Base-by-base conservation (phyloP, 441 rosid genomes). In the Biscutella auriculata region DNA sequence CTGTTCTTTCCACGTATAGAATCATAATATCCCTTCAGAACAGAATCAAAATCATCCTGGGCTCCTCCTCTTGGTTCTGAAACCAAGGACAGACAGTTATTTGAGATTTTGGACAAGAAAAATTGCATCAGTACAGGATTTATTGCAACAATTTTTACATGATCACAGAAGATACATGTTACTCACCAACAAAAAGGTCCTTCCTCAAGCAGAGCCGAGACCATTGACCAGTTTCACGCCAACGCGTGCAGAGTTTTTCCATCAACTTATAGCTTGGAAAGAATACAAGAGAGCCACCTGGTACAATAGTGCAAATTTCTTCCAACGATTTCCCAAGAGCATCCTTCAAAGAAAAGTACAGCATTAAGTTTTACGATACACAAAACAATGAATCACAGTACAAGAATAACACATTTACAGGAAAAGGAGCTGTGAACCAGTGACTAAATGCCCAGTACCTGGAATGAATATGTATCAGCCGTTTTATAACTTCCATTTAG, bases 141-240 rank as follows among this genome's bases (percentile, higher is more conserved):
- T 29, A 12, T 11, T 12, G 47, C 62, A 65, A 49, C 51, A 41
- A 8, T 5, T 23, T 53, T 10, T 37, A 48, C 15, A 44, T n/a
- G 58, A 54, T 26, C 26, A 25, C 7, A 15, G 43, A 44, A 60
- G 21, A 39, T 23, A 28, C 30, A 30, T 34, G 50, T 53, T 48
- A 14, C 79, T 71, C 67, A 94, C 99, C 99, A 45, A 81, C 79
- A 77, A 79, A 89, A 25, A 85, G 70, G 37, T 82, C 46, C 71
- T 87, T 94, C 62, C 61, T 72, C 39, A 81, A 83, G 77, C 81
- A 77, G 46, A 94, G 77, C 57, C 65, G 80, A 17, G 79, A 76
- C 99, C 96, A 94, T 78, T 85, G 97, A 33, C 94, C 95, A 63
- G 99, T 89, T 79, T 79, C 79, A 30, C 57, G 91, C 99, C 99